Evolutionary conservation across 2,329 filamentous ascomycete genomes (phyloP), one percentile per base, ranked within the genome.

Genomic region (Pseudocercospora musae): DNA sequence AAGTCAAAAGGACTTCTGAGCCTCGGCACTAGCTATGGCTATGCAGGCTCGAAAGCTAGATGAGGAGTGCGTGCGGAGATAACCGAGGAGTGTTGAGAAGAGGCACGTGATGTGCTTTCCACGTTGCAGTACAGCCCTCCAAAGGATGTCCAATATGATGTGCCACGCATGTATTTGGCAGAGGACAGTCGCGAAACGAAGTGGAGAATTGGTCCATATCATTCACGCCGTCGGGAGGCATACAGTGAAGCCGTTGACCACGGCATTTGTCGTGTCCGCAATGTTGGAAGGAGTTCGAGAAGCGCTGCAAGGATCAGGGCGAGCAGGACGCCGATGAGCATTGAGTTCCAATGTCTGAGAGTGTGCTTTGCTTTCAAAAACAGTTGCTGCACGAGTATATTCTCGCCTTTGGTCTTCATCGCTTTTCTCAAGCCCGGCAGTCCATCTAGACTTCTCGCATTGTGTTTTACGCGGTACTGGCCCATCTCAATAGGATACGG

Each of bases 381-480:
- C 23, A 52, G 25, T 50, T 84, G 79, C 18, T 78, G 78, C 15
- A 81, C 27, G 70, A 78, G 78, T 44, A 85, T 60, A 62, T 72
- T 75, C 74, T 86, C 78, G 2, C 83, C 83, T 2, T 73, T 74
- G 27, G 79, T 79, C 49, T 79, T 77, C 64, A 85, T 78, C 21
- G 85, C 86, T 4, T 77, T 77, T 60, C 77, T 79, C 67, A 89
- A 71, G 0, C 85, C 86, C 0, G 85, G 83, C 20, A 88, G 74
- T 1, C 84, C 85, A 66, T 89, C 86, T 49, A 89, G 77, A 71
- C 84, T 86, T 52, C 70, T 66, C 2, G 77, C 69, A 68, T 89
- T 90, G 68, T 81, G 83, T 64, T 79, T 71, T 21, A 77, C 78
- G 70, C 86, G 86, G 69, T 88, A 90, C n/a, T 77, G 75, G 8